Conservation (phyloP, 2,329 filamentous ascomycete species). For the Neofusicoccum parvum region DNA sequence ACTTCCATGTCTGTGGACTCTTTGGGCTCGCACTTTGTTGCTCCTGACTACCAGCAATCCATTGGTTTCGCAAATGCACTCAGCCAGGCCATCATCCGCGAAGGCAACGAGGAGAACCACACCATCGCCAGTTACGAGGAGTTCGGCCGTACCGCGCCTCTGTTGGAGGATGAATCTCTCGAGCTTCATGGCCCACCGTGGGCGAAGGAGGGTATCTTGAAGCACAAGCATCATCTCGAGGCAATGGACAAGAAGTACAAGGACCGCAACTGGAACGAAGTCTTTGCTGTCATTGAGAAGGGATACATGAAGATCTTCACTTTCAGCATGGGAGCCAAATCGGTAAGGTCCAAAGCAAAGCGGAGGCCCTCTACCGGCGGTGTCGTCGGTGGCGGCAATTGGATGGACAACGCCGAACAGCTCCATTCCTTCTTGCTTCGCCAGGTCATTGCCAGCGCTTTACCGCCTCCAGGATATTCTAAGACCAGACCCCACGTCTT, state of each 20-base stretch:
- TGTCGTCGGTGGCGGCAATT: conserved; percentile 91
- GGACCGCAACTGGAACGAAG: conserved; percentile 91
- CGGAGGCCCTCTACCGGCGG: conserved; percentile 58
- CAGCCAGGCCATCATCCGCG: conserved; percentile 93
- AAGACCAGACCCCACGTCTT: conserved; percentile 89
- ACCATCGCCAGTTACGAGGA: conserved; percentile 59
- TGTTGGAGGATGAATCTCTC: conserved; percentile 90
- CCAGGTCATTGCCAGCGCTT: conserved; percentile 86
- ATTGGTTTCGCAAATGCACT: conserved; percentile 97
- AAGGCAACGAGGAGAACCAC: conserved; percentile 77
- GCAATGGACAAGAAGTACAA: conserved; percentile 88
- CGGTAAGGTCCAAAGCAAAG: conserved; percentile 67
- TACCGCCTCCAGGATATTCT: conserved; percentile 91
- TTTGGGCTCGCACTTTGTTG: conserved; percentile 73
- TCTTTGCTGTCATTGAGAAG: conserved; percentile 94
- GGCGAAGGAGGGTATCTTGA: conserved; percentile 95
- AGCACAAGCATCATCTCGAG: conserved; percentile 95
- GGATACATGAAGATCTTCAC: conserved; percentile 93
- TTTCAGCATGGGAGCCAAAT: conserved; percentile 78
- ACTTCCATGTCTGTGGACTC: conserved; percentile 92
- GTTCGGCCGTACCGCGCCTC: conserved; percentile 60
- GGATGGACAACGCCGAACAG: conserved; percentile 94
- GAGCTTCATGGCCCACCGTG: conserved; percentile 93
- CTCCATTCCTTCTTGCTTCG: conserved; percentile 84
- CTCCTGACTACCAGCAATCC: conserved; percentile 87